These are phyloP conservation scores for Fragaria ananassa DNA, from an alignment of 306 rosid species.

Conservation along the genomic window DNA sequence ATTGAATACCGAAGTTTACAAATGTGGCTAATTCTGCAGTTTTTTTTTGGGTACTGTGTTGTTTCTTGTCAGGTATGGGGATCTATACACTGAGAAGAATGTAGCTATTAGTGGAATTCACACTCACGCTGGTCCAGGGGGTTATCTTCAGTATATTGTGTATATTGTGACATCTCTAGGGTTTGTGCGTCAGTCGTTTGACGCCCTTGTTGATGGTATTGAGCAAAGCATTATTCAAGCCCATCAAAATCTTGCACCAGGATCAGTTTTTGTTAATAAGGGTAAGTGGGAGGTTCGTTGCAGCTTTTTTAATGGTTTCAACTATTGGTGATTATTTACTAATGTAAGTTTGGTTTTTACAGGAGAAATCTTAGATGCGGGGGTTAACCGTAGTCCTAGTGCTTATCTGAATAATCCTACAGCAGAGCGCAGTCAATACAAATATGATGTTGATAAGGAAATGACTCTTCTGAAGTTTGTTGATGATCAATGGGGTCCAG, in stretches of 20 bases:
- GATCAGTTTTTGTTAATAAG: conserved; percentile 65
- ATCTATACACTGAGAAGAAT: conserved; percentile 77
- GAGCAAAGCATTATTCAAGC: conserved; percentile 77
- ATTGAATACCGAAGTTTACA: not conserved
- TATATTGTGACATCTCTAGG: conserved; percentile 87
- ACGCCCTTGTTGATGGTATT: conserved; percentile 84
- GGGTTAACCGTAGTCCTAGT: conserved; percentile 91
- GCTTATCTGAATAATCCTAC: conserved; percentile 84
- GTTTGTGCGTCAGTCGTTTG: conserved; percentile 88
- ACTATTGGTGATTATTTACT: not conserved
- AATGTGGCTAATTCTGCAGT: not conserved
- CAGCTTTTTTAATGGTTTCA: not conserved
- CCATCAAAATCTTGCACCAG: conserved; percentile 80
- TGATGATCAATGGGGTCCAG: conserved; percentile 78
- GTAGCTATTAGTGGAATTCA: conserved; percentile 95
- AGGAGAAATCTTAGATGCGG: conserved; percentile 85
- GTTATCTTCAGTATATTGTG: conserved; percentile 83
- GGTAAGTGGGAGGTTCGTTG: conserved; percentile 44
- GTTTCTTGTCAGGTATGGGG: conserved; percentile 64
- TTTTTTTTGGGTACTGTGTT: not conserved
- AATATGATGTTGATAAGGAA: conserved; percentile 77
- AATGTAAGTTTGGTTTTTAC: conserved; percentile 28
- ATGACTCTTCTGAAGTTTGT: conserved; percentile 88
- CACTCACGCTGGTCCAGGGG: conserved; percentile 98
- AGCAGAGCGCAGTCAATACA: conserved; percentile 62